Evolutionary conservation across 164 flowering plant species (phyloP).

Genomic region (Nymphaea colorata): DNA sequence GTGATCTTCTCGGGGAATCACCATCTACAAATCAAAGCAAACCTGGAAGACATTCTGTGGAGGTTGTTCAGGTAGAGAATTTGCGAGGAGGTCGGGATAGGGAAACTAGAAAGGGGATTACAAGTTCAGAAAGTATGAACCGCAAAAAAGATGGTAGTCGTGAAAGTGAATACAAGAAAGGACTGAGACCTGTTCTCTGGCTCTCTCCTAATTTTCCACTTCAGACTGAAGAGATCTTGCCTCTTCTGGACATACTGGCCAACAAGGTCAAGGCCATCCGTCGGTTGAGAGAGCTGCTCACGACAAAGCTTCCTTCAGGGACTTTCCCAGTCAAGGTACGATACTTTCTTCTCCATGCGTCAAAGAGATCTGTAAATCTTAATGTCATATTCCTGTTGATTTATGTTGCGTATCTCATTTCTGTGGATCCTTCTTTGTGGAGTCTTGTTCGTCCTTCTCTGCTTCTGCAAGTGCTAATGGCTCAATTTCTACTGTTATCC

Average conservation of each 20-base stretch:
- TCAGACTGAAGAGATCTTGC: constrained; percentile 79
- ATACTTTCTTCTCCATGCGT: background rate
- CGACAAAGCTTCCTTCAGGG: constrained; percentile 89
- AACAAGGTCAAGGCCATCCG: constrained; percentile 98
- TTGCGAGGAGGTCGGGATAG: constrained; percentile 28
- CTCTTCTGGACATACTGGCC: constrained; percentile 92
- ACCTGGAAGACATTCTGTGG: constrained; percentile 75
- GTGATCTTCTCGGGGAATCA: constrained; percentile 61
- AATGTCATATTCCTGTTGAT: too few relatives aligned
- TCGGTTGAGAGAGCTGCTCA: constrained; percentile 86
- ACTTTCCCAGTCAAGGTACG: constrained; percentile 93
- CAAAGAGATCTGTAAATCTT: background rate
- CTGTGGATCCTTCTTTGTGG: too few relatives aligned
- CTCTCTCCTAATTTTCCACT: constrained; percentile 85
- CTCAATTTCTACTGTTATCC: too few relatives aligned
- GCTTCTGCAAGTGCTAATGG: too few relatives aligned
- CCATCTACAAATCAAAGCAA: constrained; percentile 21
- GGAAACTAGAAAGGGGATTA: constrained; percentile 23
- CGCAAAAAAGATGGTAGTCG: constrained; percentile 37
- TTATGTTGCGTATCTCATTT: too few relatives aligned
- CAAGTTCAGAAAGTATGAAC: constrained; percentile 23
- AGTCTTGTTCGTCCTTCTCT: too few relatives aligned
- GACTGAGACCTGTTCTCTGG: constrained; percentile 98
- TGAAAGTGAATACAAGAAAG: constrained; percentile 93
- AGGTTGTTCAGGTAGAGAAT: constrained; percentile 48